Evolutionary conservation across 306 rosid genomes (phyloP).

Genomic region (Gastrolobium bilobum): DNA sequence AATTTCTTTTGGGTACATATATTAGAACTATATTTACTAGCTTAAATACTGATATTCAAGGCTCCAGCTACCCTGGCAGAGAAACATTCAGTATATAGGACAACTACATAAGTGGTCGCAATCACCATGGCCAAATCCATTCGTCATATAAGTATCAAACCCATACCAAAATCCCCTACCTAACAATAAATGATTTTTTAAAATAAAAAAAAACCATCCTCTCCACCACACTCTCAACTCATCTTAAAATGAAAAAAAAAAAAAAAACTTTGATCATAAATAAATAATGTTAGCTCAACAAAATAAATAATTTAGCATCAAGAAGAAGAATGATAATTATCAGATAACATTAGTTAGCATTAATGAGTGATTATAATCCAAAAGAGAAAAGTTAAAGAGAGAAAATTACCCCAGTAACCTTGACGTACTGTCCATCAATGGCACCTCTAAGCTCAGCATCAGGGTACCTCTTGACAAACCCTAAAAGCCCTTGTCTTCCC

Average conservation of each 20-base stretch:
- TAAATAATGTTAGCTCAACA: constrained; percentile 29
- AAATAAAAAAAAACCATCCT: constrained; percentile 2
- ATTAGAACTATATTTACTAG: not conserved
- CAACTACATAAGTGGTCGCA: constrained; percentile 46
- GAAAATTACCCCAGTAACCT: constrained; percentile 96
- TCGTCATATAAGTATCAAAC: constrained; percentile 41
- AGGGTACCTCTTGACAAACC: constrained; percentile 81
- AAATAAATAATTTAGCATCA: constrained; percentile 22
- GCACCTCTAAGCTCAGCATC: constrained; percentile 97
- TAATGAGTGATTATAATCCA: constrained; percentile 26
- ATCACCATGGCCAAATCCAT: constrained; percentile 44
- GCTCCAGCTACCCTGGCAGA: not conserved
- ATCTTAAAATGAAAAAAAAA: too few species aligned
- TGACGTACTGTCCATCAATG: constrained; percentile 92
- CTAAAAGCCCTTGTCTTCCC: constrained; percentile 76
- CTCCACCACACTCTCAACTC: not conserved
- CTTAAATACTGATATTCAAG: constrained; percentile 27
- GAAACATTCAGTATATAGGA: constrained; percentile 33
- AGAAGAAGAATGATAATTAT: constrained; percentile 3
- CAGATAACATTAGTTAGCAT: constrained; percentile 9
- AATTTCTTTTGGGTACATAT: too few species aligned
- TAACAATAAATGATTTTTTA: constrained; percentile 36
- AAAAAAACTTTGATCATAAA: not conserved
- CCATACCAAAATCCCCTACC: constrained; percentile 48
- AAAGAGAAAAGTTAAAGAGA: not conserved